phyloP scores from a whole-genome alignment of 768 basidiomycete species.

The Pulveroboletus ravenelii region DNA sequence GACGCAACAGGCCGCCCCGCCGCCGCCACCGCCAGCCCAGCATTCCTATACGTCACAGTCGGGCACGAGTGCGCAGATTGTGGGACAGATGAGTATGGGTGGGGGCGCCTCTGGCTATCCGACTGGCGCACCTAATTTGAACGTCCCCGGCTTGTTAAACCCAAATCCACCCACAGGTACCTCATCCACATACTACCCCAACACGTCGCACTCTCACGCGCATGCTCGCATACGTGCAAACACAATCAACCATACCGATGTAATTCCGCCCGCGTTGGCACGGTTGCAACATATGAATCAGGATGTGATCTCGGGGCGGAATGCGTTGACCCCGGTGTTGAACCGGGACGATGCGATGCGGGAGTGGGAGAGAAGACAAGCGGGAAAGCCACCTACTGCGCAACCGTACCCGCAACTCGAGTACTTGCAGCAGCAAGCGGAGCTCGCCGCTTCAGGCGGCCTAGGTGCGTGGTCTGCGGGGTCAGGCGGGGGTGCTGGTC shows the following conservation, averaged over 20 bases:
- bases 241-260: constrained; percentile 84
- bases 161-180: constrained; percentile 44
- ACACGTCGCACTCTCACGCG: constrained; percentile 14
- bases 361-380: constrained; percentile 92
- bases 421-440: constrained; percentile 89
- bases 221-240: constrained; percentile 76
- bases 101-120: constrained; percentile 18
- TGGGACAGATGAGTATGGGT: constrained; percentile 16
- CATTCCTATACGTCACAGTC: constrained; percentile 27
- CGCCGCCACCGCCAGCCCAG: constrained; percentile 22
- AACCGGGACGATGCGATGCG: constrained; percentile 93
- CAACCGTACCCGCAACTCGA: constrained; percentile 88
- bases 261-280: constrained; percentile 91
- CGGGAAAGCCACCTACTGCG: constrained; percentile 63
- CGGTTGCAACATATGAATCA: constrained; percentile 86
- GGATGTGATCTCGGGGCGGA: constrained; percentile 65
- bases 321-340: constrained; percentile 87
- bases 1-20: constrained; percentile 26
- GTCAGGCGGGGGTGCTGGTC: constrained; percentile 10
- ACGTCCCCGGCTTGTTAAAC: constrained; percentile 30
- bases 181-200: constrained; percentile 63
- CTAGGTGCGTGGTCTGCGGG: constrained; percentile 50
- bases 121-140: constrained; percentile 11
- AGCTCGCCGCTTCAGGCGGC: constrained; percentile 64
- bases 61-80: constrained; percentile 15